phyloP scores from a whole-genome alignment of 306 rosid species.

The Canavalia gladiata region DNA sequence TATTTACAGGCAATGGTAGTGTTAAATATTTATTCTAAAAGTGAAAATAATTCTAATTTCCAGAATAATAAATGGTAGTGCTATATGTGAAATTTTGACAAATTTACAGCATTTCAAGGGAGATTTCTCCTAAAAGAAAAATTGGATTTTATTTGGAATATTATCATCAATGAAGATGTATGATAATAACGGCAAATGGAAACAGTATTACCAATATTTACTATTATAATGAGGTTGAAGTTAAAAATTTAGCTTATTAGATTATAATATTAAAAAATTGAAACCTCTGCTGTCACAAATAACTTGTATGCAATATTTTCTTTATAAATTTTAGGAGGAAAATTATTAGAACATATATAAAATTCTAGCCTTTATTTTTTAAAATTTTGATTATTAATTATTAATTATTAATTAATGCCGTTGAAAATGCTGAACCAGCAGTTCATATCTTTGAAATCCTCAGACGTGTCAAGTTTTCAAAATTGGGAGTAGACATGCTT shows the following conservation, averaged over 20 bases:
- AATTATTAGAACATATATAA: conserved; percentile 25
- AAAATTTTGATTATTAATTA: conserved; percentile 1
- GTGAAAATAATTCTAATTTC: too few relatives aligned
- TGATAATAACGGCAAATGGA: neutral
- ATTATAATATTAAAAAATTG: neutral
- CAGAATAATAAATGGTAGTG: too few relatives aligned
- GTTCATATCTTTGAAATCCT: conserved; percentile 26
- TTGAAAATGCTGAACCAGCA: conserved; percentile 6
- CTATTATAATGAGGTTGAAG: conserved; percentile 14
- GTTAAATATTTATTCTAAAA: too few relatives aligned
- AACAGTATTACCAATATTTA: neutral
- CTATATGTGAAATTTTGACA: neutral
- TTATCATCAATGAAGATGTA: neutral
- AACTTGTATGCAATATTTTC: neutral
- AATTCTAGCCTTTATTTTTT: conserved; percentile 11
- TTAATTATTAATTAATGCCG: neutral
- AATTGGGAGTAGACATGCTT: neutral
- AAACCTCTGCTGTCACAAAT: neutral
- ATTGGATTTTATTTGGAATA: conserved; percentile 1
- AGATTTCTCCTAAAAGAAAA: neutral
- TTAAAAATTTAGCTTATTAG: conserved; percentile 32
- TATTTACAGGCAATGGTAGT: too few relatives aligned
- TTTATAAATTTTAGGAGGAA: conserved; percentile 2
- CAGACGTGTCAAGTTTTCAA: conserved; percentile 11
- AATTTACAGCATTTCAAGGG: neutral